phyloP scores from a whole-genome alignment of 139 green algal genomes.

The Auxenochlorella pyrenoidosa region DNA sequence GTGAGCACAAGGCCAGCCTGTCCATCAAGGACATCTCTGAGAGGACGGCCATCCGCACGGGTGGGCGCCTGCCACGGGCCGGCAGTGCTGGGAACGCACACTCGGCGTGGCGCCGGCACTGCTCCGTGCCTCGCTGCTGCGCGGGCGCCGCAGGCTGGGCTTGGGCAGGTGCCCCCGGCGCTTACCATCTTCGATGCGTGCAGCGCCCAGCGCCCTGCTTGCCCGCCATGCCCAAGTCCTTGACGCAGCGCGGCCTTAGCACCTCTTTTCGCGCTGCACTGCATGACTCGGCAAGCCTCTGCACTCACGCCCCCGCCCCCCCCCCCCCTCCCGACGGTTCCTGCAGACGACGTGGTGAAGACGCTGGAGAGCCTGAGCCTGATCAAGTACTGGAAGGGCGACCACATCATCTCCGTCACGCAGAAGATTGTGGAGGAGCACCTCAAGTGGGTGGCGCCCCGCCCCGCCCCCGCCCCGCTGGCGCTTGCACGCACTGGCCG shows the following conservation, averaged over 20 bases:
- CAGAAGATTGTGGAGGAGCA: constrained; percentile 71
- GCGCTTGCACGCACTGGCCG: neutral
- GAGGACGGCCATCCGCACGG: constrained; percentile 26
- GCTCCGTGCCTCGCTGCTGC: neutral
- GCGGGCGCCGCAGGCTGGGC: too few species aligned
- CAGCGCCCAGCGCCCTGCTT: too few species aligned
- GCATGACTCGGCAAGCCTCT: too few species aligned
- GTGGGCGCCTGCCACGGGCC: too few species aligned
- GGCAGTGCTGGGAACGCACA: too few species aligned
- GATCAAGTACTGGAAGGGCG: constrained; percentile 87
- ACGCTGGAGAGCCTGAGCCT: constrained; percentile 88
- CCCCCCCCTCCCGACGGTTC: neutral
- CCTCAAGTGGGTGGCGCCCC: constrained; percentile 21
- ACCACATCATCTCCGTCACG: constrained; percentile 74
- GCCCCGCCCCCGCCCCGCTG: neutral
- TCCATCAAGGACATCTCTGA: constrained; percentile 79
- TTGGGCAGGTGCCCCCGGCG: too few species aligned
- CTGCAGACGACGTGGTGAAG: constrained; percentile 92
- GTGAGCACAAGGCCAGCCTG: constrained; percentile 74
- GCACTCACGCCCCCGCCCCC: neutral
- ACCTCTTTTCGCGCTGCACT: too few species aligned
- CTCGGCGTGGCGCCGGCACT: too few species aligned
- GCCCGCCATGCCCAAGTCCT: too few species aligned
- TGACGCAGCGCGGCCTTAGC: too few species aligned
- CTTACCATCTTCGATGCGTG: too few species aligned